Percentiles rank a stretch among this genome's conserved stretches.
Conservation (phyloP, 192 early-diverging fungal species). For the Kickxella alabastrina region DNA sequence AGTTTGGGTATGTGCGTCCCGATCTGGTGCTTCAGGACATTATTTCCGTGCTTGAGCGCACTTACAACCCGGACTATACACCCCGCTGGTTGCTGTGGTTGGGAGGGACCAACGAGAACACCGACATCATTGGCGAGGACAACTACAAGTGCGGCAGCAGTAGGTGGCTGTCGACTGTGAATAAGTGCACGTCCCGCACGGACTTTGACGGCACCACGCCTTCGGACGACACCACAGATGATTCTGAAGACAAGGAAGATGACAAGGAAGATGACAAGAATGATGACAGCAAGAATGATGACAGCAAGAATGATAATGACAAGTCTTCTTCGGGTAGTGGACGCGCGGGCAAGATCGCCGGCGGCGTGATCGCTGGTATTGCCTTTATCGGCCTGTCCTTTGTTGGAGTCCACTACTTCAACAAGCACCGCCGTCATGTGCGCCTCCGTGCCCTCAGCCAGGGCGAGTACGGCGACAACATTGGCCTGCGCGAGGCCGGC, state of each 20-base stretch:
- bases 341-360: constrained; percentile 37
- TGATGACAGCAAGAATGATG: not conserved
- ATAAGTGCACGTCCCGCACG: constrained; percentile 16
- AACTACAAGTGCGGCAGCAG: constrained; percentile 32
- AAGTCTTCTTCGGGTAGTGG: constrained; percentile 7
- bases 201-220: constrained; percentile 30
- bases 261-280: not conserved
- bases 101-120: constrained; percentile 33
- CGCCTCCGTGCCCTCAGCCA: constrained; percentile 31
- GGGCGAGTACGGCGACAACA: constrained; percentile 26
- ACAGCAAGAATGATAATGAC: not conserved
- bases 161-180: constrained; percentile 29
- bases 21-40: constrained; percentile 45
- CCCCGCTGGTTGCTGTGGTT: constrained; percentile 37
- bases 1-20: constrained; percentile 40
- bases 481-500: constrained; percentile 18
- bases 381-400: constrained; percentile 20
- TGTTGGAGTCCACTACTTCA: constrained; percentile 42
- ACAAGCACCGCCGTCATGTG: constrained; percentile 25
- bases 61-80: constrained; percentile 12
- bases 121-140: constrained; percentile 5
- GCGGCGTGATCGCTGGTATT: constrained; percentile 31
- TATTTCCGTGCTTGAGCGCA: constrained; percentile 32
- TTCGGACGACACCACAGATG: not conserved
- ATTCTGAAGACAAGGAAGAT: constrained; percentile 1